Base-by-base conservation (phyloP, 148 eudicot species). In the Salicornia ramosissima region DNA sequence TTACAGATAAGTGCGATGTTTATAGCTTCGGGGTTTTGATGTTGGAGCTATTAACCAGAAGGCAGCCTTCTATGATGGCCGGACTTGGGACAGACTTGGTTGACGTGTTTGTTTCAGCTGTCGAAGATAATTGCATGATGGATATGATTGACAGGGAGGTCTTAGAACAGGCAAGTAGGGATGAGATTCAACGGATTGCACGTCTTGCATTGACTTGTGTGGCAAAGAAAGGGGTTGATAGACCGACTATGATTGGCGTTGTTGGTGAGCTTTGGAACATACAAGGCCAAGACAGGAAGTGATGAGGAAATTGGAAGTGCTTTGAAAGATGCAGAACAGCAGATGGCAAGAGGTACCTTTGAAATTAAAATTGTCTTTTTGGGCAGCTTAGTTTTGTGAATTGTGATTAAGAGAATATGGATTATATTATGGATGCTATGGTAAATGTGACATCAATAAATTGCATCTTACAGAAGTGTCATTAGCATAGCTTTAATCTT, bases 1-100 rank as follows among this genome's bases (percentile, higher is more conserved):
- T 78, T 31, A 78, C 77, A 22, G 77, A 73, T 12, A 78, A 78
- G 60, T 72, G 80, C 16, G 80, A 78, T 46, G 80, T 78, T 3
- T 78, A 78, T 16, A 78, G 62, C 29, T 78, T 78, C 31, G 80
- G 77, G 15, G 80, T 78, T 62, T 61, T 77, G 21, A 26, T 77
- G 67, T 59, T 72, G 68, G 80, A 77, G 56, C 24, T 75, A 24
- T 24, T 14, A 4, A 51, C 74, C 15, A 42, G 70, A 21, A 70
- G 58, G 42, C 59, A 70, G 4, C 79, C 74, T 4, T 0, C 4
- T 54, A 15, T 34, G 33, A 45, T 76, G 74, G 54, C 66, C 12
- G 18, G 30, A 31, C 6, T 11, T 18, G 68, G 74, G 58, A 33
- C 26, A 46, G 55, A 68, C 49, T 75, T 75, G 59, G 82, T 63